Percentiles rank a stretch among this genome's conserved stretches.
phyloP scores from a whole-genome alignment of 345 rosid species.

The Gossypium rotundifolium region DNA sequence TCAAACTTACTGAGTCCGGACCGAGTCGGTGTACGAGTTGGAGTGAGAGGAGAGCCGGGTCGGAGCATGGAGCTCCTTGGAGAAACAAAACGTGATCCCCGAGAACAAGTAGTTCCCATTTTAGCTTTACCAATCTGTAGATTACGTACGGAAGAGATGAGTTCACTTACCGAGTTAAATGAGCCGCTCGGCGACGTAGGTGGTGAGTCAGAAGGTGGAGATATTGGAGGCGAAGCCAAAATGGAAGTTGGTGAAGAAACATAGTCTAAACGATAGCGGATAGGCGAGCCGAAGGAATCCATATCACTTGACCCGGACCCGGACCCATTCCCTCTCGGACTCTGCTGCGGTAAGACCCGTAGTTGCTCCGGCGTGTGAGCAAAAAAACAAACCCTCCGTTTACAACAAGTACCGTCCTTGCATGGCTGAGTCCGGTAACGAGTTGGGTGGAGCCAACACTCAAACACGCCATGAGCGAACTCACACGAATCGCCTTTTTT shows the following conservation, averaged over 20 bases:
- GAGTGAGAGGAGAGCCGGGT: slow-evolving; percentile 31
- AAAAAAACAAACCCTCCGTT: slow-evolving; percentile 70
- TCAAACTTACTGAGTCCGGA: slow-evolving; percentile 16
- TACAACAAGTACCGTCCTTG: slow-evolving; percentile 64
- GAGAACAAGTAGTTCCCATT: slow-evolving; percentile 14
- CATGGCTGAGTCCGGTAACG: slow-evolving; percentile 83
- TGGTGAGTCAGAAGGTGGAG: slow-evolving; percentile 48
- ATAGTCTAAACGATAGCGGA: slow-evolving; percentile 26
- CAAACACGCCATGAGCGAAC: slow-evolving; percentile 70
- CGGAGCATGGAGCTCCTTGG: slow-evolving; percentile 30
- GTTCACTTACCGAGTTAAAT: slow-evolving; percentile 22
- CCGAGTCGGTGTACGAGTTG: slow-evolving; percentile 14
- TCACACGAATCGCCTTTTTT: slow-evolving; percentile 50
- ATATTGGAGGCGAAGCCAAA: slow-evolving; percentile 33
- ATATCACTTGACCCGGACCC: slow-evolving; percentile 20
- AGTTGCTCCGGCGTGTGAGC: slow-evolving; percentile 86
- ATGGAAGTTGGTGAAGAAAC: slow-evolving; percentile 48
- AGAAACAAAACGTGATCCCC: slow-evolving; percentile 36
- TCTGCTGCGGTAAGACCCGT: slow-evolving; percentile 35
- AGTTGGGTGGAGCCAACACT: slow-evolving; percentile 89
- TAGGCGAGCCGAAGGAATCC: slow-evolving; percentile 30
- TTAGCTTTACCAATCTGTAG: slow-evolving; percentile 30
- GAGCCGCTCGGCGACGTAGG: slow-evolving; percentile 43
- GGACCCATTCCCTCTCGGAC: slow-evolving; percentile 26
- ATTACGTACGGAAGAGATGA: slow-evolving; percentile 35